phyloP scores from a whole-genome alignment of 208 protist genomes.

The Leishmania aethiopica region DNA sequence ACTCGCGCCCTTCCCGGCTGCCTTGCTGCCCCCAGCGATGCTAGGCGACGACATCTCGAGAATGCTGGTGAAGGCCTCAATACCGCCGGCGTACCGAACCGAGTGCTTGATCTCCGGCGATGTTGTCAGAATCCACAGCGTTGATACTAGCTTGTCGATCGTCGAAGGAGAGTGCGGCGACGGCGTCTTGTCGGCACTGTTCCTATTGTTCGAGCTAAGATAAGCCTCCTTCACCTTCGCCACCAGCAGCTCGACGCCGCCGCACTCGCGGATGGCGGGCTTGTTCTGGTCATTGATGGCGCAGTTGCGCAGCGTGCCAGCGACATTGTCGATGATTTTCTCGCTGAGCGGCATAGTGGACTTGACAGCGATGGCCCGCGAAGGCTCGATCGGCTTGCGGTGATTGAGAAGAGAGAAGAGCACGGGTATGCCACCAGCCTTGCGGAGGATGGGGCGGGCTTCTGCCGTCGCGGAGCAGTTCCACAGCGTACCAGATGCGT shows the following conservation, averaged over 20 bases:
- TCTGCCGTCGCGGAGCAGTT: slow-evolving; percentile 92
- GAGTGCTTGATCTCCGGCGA: slow-evolving; percentile 90
- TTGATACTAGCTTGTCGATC: slow-evolving; percentile 90
- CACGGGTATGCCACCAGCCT: slow-evolving; percentile 80
- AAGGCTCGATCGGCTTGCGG: slow-evolving; percentile 35
- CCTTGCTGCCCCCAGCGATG: slow-evolving; percentile 36
- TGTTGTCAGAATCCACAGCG: slow-evolving; percentile 92
- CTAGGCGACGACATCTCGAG: slow-evolving; percentile 65
- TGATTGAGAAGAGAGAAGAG: slow-evolving; percentile 73
- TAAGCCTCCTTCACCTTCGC: slow-evolving; percentile 57
- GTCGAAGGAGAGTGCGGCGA: slow-evolving; percentile 45
- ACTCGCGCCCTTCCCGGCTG: slow-evolving; percentile 9
- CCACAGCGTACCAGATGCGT: slow-evolving; percentile 92
- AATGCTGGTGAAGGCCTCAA: slow-evolving; percentile 70
- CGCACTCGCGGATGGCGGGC: slow-evolving; percentile 78
- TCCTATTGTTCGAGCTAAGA: slow-evolving; percentile 13
- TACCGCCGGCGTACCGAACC: slow-evolving; percentile 73
- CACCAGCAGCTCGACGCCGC: slow-evolving; percentile 84
- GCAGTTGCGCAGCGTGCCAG: slow-evolving; percentile 92
- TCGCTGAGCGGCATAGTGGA: slow-evolving; percentile 46
- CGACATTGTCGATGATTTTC: slow-evolving; percentile 91
- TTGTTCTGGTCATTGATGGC: slow-evolving; percentile 94
- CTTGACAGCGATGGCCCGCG: slow-evolving; percentile 10
- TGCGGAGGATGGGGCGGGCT: slow-evolving; percentile 80
- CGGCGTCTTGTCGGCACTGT: not conserved